Conservation (phyloP, 2,329 filamentous ascomycete species). For the Claviceps africana region DNA sequence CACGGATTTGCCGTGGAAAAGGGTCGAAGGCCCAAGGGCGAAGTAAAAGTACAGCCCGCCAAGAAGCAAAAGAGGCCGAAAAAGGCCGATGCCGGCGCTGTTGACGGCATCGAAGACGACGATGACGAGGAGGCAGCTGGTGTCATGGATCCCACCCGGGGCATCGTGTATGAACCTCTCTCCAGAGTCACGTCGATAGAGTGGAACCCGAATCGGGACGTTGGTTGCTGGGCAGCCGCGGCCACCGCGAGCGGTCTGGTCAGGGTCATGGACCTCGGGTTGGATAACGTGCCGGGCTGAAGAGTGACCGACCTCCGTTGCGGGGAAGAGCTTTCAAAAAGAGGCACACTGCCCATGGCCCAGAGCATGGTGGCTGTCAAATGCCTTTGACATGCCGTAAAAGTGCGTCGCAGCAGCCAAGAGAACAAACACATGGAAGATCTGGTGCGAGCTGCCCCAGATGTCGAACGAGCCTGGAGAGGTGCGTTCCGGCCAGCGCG, state of each 20-base stretch:
- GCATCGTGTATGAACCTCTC: constrained; percentile 45
- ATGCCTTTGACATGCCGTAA: constrained; percentile 66
- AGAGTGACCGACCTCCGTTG: constrained; percentile 1
- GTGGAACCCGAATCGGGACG: constrained; percentile 56
- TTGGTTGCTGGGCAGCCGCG: constrained; percentile 52
- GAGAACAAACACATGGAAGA: constrained; percentile 85
- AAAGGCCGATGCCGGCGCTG: constrained; percentile 15
- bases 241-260: constrained; percentile 54
- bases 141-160: constrained; percentile 25
- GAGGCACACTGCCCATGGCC: constrained; percentile 36
- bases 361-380: constrained; percentile 66
- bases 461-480: constrained; percentile 74
- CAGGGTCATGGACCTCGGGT: constrained; percentile 50
- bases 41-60: constrained; percentile 22
- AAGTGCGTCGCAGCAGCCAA: constrained; percentile 72
- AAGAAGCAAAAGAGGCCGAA: constrained; percentile 24
- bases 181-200: constrained; percentile 47
- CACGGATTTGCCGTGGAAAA: constrained; percentile 37
- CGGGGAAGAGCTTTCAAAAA: no score
- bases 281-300: constrained; percentile 19
- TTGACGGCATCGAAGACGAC: constrained; percentile 10
- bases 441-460: constrained; percentile 85
- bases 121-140: constrained; percentile 20
- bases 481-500: constrained; percentile 69
- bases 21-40: constrained; percentile 31